Conservation (phyloP, 2,329 filamentous ascomycete species). For the Apiospora kogelbergensis region DNA sequence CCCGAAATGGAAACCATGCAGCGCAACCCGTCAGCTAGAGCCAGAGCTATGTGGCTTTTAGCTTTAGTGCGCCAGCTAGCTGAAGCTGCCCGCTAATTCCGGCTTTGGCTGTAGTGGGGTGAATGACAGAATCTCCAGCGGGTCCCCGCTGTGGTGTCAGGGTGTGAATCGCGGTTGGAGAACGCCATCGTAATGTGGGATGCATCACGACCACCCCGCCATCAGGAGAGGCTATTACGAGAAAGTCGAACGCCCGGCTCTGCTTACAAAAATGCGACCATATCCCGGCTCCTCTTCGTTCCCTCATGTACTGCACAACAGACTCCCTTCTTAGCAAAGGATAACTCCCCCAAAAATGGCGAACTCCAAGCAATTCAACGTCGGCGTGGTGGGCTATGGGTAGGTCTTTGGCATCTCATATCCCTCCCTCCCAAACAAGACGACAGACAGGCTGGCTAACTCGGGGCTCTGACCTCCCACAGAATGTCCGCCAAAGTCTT, state of each 20-base stretch:
- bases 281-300: neutral
- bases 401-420: no score
- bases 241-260: neutral
- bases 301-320: neutral
- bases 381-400: slow-evolving; percentile 54
- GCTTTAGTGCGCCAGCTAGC: neutral
- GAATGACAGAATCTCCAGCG: neutral
- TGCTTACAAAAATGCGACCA: neutral
- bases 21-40: neutral
- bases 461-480: neutral
- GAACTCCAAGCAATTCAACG: slow-evolving; percentile 43
- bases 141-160: neutral
- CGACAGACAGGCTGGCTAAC: no score
- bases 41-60: neutral
- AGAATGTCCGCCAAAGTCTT: slow-evolving; percentile 73
- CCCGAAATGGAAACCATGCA: neutral
- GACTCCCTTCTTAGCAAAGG: neutral
- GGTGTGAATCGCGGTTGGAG: neutral
- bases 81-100: neutral
- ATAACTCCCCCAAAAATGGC: slow-evolving; percentile 12
- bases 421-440: no score
- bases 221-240: neutral
- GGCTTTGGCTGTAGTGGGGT: neutral
- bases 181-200: neutral
- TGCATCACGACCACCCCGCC: neutral